Percentiles rank a stretch among this genome's conserved stretches.
phyloP scores from a whole-genome alignment of 257 asterid genomes.

The Capsicum pubescens region DNA sequence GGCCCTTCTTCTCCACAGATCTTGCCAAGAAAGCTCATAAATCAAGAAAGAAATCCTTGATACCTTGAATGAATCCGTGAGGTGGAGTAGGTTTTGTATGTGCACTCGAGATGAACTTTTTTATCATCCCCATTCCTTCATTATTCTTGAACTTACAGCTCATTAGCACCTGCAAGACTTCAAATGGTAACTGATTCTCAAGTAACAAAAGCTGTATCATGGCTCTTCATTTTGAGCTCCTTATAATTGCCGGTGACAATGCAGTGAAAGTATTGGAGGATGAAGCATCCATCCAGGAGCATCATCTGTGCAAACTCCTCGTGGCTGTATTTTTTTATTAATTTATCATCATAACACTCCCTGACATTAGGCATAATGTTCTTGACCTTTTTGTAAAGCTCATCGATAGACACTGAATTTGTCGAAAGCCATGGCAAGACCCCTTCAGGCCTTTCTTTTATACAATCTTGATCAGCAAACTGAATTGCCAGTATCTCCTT shows the following conservation, averaged over 20 bases:
- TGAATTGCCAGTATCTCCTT: neutral
- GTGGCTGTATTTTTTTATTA: neutral
- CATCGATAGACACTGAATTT: neutral
- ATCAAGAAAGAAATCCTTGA: neutral
- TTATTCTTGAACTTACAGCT: neutral
- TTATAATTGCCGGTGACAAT: neutral
- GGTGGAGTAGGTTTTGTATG: neutral
- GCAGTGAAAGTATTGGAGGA: conserved; percentile 25
- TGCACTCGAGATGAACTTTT: neutral
- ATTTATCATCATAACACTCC: neutral
- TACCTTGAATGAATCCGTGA: neutral
- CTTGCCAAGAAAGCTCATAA: neutral
- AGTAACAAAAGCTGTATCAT: conserved; percentile 33
- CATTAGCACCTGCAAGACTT: conserved; percentile 24
- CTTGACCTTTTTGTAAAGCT: neutral
- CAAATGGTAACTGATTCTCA: conserved; percentile 34
- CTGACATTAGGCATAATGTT: neutral
- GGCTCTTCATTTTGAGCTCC: conserved; percentile 8
- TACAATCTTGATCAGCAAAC: neutral
- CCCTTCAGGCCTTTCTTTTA: neutral
- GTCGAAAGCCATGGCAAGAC: neutral
- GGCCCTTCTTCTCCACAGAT: neutral
- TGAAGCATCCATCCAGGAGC: conserved; percentile 32
- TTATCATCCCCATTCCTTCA: conserved; percentile 3
- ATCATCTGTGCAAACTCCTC: conserved; percentile 29